phyloP scores from a whole-genome alignment of 257 asterid genomes.

The Vinca minor region DNA sequence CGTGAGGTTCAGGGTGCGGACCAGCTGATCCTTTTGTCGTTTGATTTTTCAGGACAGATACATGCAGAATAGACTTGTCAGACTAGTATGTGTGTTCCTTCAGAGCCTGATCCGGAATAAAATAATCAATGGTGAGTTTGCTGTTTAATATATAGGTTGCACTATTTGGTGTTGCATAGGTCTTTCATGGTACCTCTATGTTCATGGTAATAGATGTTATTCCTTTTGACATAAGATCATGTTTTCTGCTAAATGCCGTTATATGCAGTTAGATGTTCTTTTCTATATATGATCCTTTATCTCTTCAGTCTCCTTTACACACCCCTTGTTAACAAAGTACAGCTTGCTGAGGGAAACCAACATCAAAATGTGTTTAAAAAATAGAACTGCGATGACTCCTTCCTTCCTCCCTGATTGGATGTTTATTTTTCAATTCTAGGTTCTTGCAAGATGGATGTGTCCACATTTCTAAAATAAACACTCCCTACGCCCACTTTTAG shows the following conservation, averaged over 20 bases:
- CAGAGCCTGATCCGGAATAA: slow-evolving; percentile 91
- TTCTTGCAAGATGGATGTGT: neutral
- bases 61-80: slow-evolving; percentile 95
- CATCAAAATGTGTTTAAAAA: neutral
- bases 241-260: neutral
- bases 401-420: too few relatives aligned
- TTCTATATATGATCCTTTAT: neutral
- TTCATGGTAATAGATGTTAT: neutral
- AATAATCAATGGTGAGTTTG: slow-evolving; percentile 66
- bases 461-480: too few relatives aligned
- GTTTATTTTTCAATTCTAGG: neutral
- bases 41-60: slow-evolving; percentile 68
- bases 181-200: neutral
- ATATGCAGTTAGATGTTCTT: too few relatives aligned
- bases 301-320: neutral
- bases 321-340: neutral
- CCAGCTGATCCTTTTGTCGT: slow-evolving; percentile 5
- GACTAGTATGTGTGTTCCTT: slow-evolving; percentile 91
- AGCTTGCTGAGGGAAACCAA: neutral
- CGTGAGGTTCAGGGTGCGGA: too few relatives aligned
- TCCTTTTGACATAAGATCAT: neutral
- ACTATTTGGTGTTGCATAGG: neutral
- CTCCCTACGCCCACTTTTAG: too few relatives aligned
- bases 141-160: neutral
- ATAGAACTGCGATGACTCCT: too few relatives aligned